These are phyloP conservation scores for Auricularia heimuer DNA, from an alignment of 768 basidiomycete species.

Conservation along the genomic window DNA sequence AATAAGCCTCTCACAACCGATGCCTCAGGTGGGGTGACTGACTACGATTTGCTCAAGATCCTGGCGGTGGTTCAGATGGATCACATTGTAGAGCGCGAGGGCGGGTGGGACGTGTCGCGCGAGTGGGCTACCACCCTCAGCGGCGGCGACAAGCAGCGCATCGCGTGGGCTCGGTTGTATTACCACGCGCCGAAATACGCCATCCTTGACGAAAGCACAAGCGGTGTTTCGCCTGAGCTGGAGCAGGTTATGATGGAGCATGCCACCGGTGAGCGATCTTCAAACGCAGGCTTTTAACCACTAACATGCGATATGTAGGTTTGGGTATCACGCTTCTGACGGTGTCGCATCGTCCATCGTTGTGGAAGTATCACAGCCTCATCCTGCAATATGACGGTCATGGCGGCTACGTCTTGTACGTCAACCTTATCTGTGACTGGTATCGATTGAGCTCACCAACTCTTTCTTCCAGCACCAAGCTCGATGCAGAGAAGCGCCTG, in stretches of 20 bases:
- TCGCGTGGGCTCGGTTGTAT: conserved; percentile 94
- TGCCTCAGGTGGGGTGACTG: conserved; percentile 52
- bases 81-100: conserved; percentile 80
- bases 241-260: conserved; percentile 94
- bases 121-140: conserved; percentile 93
- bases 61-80: conserved; percentile 78
- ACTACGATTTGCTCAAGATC: conserved; percentile 61
- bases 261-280: conserved; percentile 40
- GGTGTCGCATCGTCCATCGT: conserved; percentile 87
- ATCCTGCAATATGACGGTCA: conserved; percentile 90
- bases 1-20: neutral
- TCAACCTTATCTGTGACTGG: conserved; percentile 10
- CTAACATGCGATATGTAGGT: conserved; percentile 15
- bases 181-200: conserved; percentile 97
- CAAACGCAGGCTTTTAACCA: neutral
- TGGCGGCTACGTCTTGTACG: conserved; percentile 92
- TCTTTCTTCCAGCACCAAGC: conserved; percentile 49
- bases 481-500: conserved; percentile 83
- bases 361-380: conserved; percentile 87
- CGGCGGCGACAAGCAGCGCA: conserved; percentile 94
- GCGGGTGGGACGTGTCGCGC: conserved; percentile 84
- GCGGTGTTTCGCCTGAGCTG: conserved; percentile 84
- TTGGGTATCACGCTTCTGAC: conserved; percentile 89
- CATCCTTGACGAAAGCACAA: conserved; percentile 93
- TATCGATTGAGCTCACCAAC: conserved; percentile 2